Conservation (phyloP, 495 filamentous ascomycete genomes). For the Tuber calosporum region DNA sequence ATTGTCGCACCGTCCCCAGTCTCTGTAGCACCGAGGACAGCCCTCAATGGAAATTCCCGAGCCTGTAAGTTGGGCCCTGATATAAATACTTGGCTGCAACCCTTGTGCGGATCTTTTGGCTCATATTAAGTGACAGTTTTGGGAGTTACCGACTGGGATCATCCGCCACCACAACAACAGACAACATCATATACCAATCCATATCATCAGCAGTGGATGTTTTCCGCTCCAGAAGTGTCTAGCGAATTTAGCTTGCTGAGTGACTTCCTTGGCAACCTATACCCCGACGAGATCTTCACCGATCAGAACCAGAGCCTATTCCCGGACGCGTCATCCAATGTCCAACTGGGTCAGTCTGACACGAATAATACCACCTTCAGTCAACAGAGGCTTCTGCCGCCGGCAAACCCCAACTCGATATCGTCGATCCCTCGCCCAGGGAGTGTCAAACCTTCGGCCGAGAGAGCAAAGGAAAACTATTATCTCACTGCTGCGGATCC, state of each 20-base stretch:
- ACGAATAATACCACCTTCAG: slow-evolving; percentile 28
- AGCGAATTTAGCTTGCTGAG: slow-evolving; percentile 95
- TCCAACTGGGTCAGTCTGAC: slow-evolving; percentile 26
- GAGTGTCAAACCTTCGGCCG: slow-evolving; percentile 54
- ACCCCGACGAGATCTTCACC: slow-evolving; percentile 35
- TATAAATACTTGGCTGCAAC: slow-evolving; percentile 39
- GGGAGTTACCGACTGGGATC: slow-evolving; percentile 61
- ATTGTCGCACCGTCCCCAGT: slow-evolving; percentile 46
- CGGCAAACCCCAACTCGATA: slow-evolving; percentile 14
- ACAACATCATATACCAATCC: slow-evolving; percentile 40
- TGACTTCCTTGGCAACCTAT: slow-evolving; percentile 81
- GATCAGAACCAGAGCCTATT: slow-evolving; percentile 28
- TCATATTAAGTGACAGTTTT: slow-evolving; percentile 48
- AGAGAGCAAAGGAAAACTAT: slow-evolving; percentile 82
- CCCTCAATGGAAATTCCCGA: slow-evolving; percentile 53
- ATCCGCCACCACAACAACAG: slow-evolving; percentile 41
- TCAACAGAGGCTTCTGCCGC: slow-evolving; percentile 26
- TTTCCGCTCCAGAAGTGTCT: slow-evolving; percentile 85
- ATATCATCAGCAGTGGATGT: slow-evolving; percentile 90
- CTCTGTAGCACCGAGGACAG: slow-evolving; percentile 43
- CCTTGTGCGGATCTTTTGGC: slow-evolving; percentile 32
- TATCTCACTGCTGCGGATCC: slow-evolving; percentile 96
- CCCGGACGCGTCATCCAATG: slow-evolving; percentile 17
- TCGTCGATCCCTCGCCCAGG: slow-evolving; percentile 55
- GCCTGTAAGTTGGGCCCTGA: slow-evolving; percentile 58